A percentile compares a stretch with the other conserved stretches of the same genome.
Conservation (phyloP, 441 rosid species). For the Corymbia citriodora region DNA sequence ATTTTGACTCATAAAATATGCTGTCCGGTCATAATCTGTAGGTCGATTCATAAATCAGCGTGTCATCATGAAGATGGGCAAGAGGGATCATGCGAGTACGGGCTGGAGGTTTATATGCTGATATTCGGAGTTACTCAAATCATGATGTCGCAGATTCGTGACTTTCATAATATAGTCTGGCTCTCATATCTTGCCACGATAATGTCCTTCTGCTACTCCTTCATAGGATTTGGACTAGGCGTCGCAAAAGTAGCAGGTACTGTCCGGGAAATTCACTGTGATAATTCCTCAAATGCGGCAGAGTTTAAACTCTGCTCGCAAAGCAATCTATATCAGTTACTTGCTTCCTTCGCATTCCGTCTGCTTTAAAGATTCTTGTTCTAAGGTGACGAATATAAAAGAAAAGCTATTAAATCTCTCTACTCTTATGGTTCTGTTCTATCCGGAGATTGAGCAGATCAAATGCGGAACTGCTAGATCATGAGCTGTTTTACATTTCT, state of each 20-base stretch:
- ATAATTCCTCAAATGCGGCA: not conserved
- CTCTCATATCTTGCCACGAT: conserved; percentile 5
- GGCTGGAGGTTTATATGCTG: not conserved
- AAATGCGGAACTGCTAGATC: not conserved
- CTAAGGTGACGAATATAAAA: not conserved
- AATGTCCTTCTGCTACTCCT: conserved; percentile 9
- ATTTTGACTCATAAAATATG: not conserved
- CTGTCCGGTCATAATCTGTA: not conserved
- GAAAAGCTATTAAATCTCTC: not conserved
- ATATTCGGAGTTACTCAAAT: conserved; percentile 5
- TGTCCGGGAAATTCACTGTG: not conserved
- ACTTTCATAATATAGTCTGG: conserved; percentile 6
- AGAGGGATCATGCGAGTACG: not conserved
- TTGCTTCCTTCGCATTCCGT: not conserved
- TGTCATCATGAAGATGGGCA: not conserved
- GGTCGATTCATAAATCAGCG: not conserved
- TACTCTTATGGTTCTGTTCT: not conserved
- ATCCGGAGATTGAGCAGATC: not conserved
- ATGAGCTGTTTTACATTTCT: not conserved
- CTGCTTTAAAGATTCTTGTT: not conserved
- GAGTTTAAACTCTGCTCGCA: not conserved
- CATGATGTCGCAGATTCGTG: conserved; percentile 6
- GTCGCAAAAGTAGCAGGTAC: not conserved
- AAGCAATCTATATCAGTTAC: not conserved
- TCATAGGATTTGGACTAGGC: conserved; percentile 4